phyloP scores from a whole-genome alignment of 768 basidiomycete species.

The Hygrophorus russula region DNA sequence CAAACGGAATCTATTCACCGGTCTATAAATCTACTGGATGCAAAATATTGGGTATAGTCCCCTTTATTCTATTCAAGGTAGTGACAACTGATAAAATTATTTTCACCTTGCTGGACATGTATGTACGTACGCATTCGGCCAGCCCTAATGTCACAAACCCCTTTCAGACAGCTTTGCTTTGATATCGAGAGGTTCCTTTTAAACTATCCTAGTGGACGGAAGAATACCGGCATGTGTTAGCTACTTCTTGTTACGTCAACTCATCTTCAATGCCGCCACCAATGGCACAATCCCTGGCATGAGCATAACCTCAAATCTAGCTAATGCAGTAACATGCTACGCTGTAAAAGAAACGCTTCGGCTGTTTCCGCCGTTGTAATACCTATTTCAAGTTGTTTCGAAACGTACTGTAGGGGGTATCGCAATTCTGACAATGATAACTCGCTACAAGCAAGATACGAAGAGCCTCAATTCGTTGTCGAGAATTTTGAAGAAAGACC shows the following conservation, averaged over 20 bases:
- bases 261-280: constrained; percentile 25
- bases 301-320: constrained; percentile 5
- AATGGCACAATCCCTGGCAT: constrained; percentile 29
- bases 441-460: constrained; percentile 34
- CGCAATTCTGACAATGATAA: constrained; percentile 37
- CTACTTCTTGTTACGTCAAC: no score
- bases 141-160: constrained; percentile 5
- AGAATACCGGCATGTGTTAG: no score
- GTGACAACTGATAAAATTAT: no score
- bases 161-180: constrained; percentile 22
- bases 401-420: constrained; percentile 42
- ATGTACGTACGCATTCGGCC: constrained; percentile 16
- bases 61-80: no score
- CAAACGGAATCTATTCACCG: constrained; percentile 41
- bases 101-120: constrained; percentile 55
- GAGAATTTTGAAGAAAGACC: constrained; percentile 38
- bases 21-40: constrained; percentile 37
- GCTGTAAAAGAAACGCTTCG: constrained; percentile 34
- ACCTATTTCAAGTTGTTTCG: constrained; percentile 12
- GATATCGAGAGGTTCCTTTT: constrained; percentile 9
- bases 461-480: constrained; percentile 34
- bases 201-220: no score
- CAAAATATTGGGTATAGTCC: constrained; percentile 17
- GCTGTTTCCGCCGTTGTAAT: constrained; percentile 29
- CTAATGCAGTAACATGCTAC: not conserved